Evolutionary conservation across 2,329 filamentous ascomycete genomes (phyloP).

Genomic region (Hypoxylon sp.): DNA sequence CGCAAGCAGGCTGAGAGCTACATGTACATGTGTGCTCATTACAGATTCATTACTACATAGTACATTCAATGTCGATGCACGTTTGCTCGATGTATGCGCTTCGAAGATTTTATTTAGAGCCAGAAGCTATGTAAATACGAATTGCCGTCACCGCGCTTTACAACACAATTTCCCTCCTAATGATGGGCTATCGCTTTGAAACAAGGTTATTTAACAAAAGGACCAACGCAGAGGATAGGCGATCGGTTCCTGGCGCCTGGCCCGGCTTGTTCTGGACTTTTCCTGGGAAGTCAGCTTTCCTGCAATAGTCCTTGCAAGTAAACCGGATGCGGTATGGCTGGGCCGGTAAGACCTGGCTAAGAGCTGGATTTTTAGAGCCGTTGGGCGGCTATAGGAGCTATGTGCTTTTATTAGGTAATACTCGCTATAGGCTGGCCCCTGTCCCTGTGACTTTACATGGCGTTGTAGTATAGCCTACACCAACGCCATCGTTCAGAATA

Average conservation of each 20-base stretch:
- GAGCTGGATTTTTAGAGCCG: constrained; percentile 8
- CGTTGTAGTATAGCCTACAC: neutral
- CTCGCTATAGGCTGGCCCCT: neutral
- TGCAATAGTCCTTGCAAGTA: constrained; percentile 14
- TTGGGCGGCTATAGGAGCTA: constrained; percentile 17
- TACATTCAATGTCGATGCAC: too few relatives aligned
- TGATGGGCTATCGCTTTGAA: constrained; percentile 28
- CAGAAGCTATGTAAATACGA: neutral
- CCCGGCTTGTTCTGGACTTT: neutral
- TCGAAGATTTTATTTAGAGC: neutral
- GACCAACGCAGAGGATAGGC: constrained; percentile 24
- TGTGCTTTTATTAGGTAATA: constrained; percentile 22
- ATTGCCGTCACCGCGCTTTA: neutral
- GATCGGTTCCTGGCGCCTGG: constrained; percentile 28
- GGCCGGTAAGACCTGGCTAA: neutral
- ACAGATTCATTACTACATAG: too few relatives aligned
- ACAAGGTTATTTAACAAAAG: constrained; percentile 37
- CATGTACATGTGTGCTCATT: too few relatives aligned
- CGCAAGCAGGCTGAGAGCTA: neutral
- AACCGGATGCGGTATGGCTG: constrained; percentile 17
- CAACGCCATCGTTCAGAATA: neutral
- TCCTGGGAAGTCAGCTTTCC: constrained; percentile 18
- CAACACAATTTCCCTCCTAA: neutral
- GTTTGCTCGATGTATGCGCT: too few relatives aligned
- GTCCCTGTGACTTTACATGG: neutral